Evolutionary conservation across 345 rosid genomes (phyloP).

Genomic region (Pugionium dolabratum): DNA sequence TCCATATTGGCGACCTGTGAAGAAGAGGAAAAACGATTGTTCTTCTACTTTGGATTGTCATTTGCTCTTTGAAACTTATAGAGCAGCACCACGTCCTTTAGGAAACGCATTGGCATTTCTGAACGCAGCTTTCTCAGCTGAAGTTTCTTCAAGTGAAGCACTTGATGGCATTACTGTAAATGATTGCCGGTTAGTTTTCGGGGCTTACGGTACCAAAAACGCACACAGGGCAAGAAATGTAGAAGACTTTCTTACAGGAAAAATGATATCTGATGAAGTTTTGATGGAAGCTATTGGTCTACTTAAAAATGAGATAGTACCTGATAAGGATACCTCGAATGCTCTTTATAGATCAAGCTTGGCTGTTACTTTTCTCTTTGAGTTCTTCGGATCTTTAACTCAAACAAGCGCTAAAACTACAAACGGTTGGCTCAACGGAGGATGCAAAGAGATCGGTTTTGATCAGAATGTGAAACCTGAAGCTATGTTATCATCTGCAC

Average conservation of each 20-base stretch:
- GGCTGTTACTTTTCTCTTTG: conserved; percentile 71
- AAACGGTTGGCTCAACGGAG: conserved; percentile 30
- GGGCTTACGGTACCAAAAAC: conserved; percentile 79
- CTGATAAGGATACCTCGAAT: conserved; percentile 51
- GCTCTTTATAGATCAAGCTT: conserved; percentile 74
- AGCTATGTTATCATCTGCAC: conserved; percentile 58
- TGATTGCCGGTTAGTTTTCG: conserved; percentile 67
- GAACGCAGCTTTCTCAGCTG: conserved; percentile 92
- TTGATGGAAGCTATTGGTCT: conserved; percentile 60
- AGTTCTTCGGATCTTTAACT: conserved; percentile 58
- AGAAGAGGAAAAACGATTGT: conserved; percentile 37
- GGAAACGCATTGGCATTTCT: conserved; percentile 84
- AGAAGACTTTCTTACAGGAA: conserved; percentile 63
- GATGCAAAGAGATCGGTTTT: conserved; percentile 31
- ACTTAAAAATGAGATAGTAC: conserved; percentile 53
- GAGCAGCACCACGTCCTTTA: conserved; percentile 80
- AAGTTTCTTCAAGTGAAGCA: conserved; percentile 46
- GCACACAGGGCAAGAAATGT: conserved; percentile 64
- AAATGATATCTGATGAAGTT: conserved; percentile 48
- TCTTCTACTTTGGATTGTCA: conserved; percentile 28
- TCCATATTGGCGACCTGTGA: conserved; percentile 34
- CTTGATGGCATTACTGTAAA: conserved; percentile 45
- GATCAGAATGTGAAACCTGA: conserved; percentile 12
- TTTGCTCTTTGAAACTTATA: conserved; percentile 73
- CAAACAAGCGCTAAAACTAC: conserved; percentile 19